These are phyloP conservation scores for Brassica napus DNA, from an alignment of 345 rosid species.

Conservation along the genomic window DNA sequence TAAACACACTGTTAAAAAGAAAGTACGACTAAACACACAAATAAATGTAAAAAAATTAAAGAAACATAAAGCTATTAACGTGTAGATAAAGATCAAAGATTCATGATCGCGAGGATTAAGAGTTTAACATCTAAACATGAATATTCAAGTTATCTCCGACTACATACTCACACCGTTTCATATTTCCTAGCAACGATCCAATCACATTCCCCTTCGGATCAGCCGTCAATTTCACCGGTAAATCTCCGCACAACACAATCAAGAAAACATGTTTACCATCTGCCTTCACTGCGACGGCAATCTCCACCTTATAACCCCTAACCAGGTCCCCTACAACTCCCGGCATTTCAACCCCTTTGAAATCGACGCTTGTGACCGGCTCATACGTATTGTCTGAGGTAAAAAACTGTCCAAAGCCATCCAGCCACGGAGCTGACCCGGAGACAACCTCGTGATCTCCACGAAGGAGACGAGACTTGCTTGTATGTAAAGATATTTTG, in stretches of 20 bases:
- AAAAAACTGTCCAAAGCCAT: not conserved
- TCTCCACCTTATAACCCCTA: constrained; percentile 18
- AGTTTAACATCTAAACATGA: not conserved
- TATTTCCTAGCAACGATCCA: constrained; percentile 27
- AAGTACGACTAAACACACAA: not conserved
- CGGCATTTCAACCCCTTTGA: constrained; percentile 1
- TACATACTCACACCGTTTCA: constrained; percentile 21
- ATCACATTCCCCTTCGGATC: not conserved
- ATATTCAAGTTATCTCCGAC: not conserved
- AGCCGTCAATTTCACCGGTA: constrained; percentile 17
- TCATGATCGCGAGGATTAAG: not conserved
- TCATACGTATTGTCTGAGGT: not conserved
- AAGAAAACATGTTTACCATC: not conserved
- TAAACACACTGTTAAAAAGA: too few relatives aligned
- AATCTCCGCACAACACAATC: constrained; percentile 3
- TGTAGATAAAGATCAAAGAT: not conserved
- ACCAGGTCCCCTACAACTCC: not conserved
- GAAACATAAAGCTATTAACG: not conserved
- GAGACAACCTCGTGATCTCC: constrained; percentile 17
- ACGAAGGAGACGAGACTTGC: constrained; percentile 19
- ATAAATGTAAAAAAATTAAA: not conserved
- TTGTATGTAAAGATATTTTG: not conserved
- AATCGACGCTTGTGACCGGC: not conserved
- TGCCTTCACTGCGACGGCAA: not conserved
- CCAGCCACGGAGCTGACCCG: not conserved